A percentile compares a stretch with the other conserved stretches of the same genome.
phyloP scores from a whole-genome alignment of 108 stramenopile genomes.

The Cyclotella baltica region DNA sequence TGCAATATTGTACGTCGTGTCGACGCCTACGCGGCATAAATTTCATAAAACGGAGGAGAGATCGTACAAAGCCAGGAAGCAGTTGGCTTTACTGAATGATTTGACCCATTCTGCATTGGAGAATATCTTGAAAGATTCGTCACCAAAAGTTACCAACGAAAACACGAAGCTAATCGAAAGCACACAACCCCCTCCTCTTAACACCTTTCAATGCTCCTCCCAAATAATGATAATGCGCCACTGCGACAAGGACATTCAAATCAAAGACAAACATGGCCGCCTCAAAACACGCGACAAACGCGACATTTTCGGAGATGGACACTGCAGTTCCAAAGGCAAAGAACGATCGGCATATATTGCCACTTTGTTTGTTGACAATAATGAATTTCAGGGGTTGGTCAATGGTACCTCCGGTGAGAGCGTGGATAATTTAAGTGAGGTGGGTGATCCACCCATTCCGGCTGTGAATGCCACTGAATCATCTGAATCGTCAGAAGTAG shows the following conservation, averaged over 20 bases:
- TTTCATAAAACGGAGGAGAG: neutral
- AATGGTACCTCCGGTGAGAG: neutral
- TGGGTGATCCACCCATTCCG: slow-evolving; percentile 9
- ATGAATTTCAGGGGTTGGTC: slow-evolving; percentile 16
- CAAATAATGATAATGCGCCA: slow-evolving; percentile 51
- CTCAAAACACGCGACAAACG: slow-evolving; percentile 13
- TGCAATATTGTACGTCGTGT: neutral
- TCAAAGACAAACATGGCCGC: slow-evolving; percentile 12
- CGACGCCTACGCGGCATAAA: slow-evolving; percentile 2
- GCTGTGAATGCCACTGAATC: slow-evolving; percentile 5
- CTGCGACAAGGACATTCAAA: slow-evolving; percentile 42
- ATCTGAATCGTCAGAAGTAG: neutral
- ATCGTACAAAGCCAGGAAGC: neutral
- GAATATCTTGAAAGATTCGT: neutral
- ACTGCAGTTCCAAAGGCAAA: slow-evolving; percentile 42
- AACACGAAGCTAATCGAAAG: neutral
- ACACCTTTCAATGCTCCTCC: slow-evolving; percentile 27
- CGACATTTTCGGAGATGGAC: slow-evolving; percentile 36
- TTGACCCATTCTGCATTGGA: slow-evolving; percentile 1
- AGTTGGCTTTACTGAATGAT: slow-evolving; percentile 1
- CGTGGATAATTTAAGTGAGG: neutral
- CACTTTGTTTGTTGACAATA: slow-evolving; percentile 42
- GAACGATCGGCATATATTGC: slow-evolving; percentile 45
- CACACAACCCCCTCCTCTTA: neutral
- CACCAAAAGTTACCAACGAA: neutral